phyloP scores from a whole-genome alignment of 169 alveolate genomes.

The Eimeria brunetti region DNA sequence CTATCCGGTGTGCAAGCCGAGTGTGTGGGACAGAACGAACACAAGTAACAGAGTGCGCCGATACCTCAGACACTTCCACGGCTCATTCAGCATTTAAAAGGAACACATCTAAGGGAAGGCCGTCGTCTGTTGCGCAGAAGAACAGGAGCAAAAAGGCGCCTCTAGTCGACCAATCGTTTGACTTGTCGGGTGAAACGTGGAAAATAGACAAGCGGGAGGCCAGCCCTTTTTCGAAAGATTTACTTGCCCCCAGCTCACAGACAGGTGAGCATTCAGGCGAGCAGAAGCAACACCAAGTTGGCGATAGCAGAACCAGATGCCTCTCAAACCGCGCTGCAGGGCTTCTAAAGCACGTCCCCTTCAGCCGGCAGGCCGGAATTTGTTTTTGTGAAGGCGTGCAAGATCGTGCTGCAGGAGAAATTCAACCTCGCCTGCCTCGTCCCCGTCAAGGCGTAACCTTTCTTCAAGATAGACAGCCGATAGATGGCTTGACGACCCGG shows the following conservation, averaged over 20 bases:
- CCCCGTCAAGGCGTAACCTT: conserved; percentile 31
- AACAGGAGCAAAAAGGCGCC: conserved; percentile 27
- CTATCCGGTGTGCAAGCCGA: conserved; percentile 15
- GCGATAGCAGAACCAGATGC: not conserved
- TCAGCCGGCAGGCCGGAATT: not conserved
- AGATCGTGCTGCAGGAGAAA: not conserved
- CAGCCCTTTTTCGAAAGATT: not conserved
- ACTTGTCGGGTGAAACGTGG: not conserved
- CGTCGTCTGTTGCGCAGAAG: not conserved
- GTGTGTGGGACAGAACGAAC: conserved; percentile 1
- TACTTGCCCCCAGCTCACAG: not conserved
- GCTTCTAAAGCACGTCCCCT: not conserved
- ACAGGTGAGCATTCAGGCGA: not conserved
- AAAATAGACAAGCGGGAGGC: not conserved
- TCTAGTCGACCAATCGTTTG: conserved; percentile 48
- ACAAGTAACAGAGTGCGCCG: not conserved
- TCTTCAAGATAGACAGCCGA: not conserved
- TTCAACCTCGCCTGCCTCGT: not conserved
- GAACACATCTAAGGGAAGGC: conserved; percentile 19
- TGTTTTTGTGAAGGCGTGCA: not conserved
- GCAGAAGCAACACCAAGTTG: not conserved
- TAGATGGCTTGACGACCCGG: not conserved
- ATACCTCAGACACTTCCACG: not conserved
- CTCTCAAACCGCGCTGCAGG: not conserved
- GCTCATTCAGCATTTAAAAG: not conserved